These are phyloP conservation scores for Acacia acuminata DNA, from an alignment of 306 rosid species.

Conservation along the genomic window DNA sequence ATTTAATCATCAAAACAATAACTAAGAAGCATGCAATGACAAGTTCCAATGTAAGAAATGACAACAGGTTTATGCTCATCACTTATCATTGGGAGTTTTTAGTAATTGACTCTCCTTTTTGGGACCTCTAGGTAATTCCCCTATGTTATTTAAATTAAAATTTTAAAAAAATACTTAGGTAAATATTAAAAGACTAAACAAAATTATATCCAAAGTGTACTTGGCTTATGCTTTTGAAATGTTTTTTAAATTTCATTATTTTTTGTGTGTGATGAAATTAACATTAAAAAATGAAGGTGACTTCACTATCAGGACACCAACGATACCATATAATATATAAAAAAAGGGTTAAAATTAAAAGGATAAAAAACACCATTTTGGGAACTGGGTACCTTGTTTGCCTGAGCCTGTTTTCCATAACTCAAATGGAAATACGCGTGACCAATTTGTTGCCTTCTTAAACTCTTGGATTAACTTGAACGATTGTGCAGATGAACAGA, in stretches of 20 bases:
- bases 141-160: too few species aligned
- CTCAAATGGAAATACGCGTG: conserved; percentile 8
- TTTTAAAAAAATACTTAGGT: background rate
- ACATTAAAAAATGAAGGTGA: background rate
- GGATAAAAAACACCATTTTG: background rate
- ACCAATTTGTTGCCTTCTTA: background rate
- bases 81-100: too few species aligned
- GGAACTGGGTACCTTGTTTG: conserved; percentile 42
- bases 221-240: background rate
- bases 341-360: background rate
- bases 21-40: too few species aligned
- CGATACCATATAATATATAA: background rate
- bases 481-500: conserved; percentile 26
- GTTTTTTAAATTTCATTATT: background rate
- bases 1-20: too few species aligned
- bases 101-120: too few species aligned
- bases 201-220: background rate
- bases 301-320: background rate
- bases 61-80: too few species aligned
- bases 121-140: too few species aligned
- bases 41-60: too few species aligned
- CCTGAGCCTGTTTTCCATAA: conserved; percentile 36
- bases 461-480: background rate
- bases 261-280: background rate
- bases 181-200: background rate